Conservation (phyloP, 2,329 filamentous ascomycete genomes). For the Pseudogymnoascus sp. region DNA sequence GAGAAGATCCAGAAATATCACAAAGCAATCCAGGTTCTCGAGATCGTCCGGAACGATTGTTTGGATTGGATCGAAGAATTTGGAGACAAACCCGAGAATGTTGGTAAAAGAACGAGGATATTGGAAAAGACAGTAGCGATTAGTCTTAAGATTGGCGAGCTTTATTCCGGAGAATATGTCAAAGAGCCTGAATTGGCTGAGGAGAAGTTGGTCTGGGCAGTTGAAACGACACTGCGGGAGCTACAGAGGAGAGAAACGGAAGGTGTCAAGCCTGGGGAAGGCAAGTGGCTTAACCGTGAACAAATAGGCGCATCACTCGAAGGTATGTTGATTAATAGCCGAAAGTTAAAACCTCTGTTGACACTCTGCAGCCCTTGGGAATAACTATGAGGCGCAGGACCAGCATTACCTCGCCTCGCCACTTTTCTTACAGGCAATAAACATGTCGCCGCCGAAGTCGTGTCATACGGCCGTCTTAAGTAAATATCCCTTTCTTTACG, state of each 20-base stretch:
- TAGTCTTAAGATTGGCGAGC: slow-evolving; percentile 72
- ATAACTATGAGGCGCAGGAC: slow-evolving; percentile 65
- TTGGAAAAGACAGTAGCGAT: slow-evolving; percentile 67
- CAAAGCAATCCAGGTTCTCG: slow-evolving; percentile 66
- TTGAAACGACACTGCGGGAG: slow-evolving; percentile 72
- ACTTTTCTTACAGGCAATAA: slow-evolving; percentile 75
- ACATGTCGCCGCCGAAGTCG: slow-evolving; percentile 50
- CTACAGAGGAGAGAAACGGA: slow-evolving; percentile 46
- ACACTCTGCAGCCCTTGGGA: slow-evolving; percentile 50
- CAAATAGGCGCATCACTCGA: slow-evolving; percentile 69
- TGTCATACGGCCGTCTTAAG: slow-evolving; percentile 77
- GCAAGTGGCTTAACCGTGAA: slow-evolving; percentile 59
- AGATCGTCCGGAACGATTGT: slow-evolving; percentile 65
- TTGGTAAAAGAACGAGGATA: slow-evolving; percentile 50
- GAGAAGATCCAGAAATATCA: slow-evolving; percentile 65
- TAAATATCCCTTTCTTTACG: slow-evolving; percentile 33
- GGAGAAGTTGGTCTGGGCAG: slow-evolving; percentile 66
- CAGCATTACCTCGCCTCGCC: slow-evolving; percentile 76
- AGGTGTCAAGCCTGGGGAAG: slow-evolving; percentile 61
- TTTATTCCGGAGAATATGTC: slow-evolving; percentile 71
- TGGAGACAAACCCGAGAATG: slow-evolving; percentile 40
- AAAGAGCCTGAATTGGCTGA: slow-evolving; percentile 66
- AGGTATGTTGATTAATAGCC: slow-evolving; percentile 32
- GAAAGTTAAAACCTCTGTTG: slow-evolving; percentile 21
- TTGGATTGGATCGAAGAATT: slow-evolving; percentile 49